Conservation (phyloP, 441 rosid species). For the Eutrema salsugineum region DNA sequence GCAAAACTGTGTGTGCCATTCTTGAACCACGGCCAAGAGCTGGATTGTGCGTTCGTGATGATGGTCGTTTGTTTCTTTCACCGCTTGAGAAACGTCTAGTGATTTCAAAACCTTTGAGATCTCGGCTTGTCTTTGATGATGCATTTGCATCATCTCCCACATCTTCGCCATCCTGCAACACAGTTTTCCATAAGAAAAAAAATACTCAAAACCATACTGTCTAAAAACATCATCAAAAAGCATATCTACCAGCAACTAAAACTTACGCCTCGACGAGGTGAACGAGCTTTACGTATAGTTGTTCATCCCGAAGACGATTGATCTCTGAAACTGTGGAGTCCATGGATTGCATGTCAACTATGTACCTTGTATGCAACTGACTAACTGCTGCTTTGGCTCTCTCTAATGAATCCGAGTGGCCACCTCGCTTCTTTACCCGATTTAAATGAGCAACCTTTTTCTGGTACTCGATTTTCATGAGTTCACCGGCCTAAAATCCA, state of each 20-base stretch:
- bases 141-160: conserved; percentile 73
- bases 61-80: conserved; percentile 67
- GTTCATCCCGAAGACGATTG: conserved; percentile 89
- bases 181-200: not conserved
- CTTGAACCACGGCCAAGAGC: conserved; percentile 57
- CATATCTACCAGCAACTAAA: not conserved
- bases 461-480: conserved; percentile 84
- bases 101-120: conserved; percentile 38
- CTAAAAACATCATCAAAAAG: not conserved
- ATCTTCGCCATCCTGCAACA: conserved; percentile 73
- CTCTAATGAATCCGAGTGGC: conserved; percentile 72
- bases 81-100: conserved; percentile 44
- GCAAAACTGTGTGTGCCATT: conserved; percentile 75
- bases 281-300: conserved; percentile 72
- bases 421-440: conserved; percentile 66
- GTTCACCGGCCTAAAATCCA: conserved; percentile 77
- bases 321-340: conserved; percentile 93
- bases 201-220: not conserved
- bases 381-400: conserved; percentile 86
- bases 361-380: conserved; percentile 90
- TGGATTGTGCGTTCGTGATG: conserved; percentile 65
- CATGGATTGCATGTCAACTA: conserved; percentile 97
- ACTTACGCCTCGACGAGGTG: conserved; percentile 87
- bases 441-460: conserved; percentile 70
- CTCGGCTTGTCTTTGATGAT: conserved; percentile 56